Evolutionary conservation across 176 grass and related monocot genomes (phyloP).

Genomic region (Areca catechu): DNA sequence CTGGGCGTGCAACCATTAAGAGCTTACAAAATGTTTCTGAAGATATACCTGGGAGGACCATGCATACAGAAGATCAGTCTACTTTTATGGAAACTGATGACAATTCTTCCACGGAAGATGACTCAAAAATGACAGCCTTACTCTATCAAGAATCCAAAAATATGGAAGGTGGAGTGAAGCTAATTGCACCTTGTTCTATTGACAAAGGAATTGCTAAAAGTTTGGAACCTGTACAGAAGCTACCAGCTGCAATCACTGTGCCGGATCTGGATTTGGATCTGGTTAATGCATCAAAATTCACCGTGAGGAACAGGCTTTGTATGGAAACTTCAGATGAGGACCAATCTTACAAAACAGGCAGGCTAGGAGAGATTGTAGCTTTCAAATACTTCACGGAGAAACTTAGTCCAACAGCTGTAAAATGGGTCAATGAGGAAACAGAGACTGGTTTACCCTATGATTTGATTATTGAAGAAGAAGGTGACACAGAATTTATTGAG

Average conservation of each 20-base stretch:
- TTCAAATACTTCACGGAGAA: constrained; percentile 46
- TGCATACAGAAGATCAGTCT: constrained; percentile 25
- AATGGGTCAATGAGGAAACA: constrained; percentile 62
- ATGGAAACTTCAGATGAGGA: constrained; percentile 24
- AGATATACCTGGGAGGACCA: constrained; percentile 3
- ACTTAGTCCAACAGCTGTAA: constrained; percentile 44
- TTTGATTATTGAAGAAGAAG: constrained; percentile 38
- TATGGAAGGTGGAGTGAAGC: too few relatives aligned
- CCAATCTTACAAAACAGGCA: constrained; percentile 37
- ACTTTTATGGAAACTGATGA: constrained; percentile 42
- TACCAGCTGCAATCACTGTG: constrained; percentile 1
- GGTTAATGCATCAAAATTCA: constrained; percentile 11
- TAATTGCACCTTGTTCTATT: too few relatives aligned
- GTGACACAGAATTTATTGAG: constrained; percentile 58
- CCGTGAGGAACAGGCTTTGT: constrained; percentile 10
- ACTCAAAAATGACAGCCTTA: not conserved
- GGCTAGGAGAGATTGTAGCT: constrained; percentile 55
- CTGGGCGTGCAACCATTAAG: constrained; percentile 22
- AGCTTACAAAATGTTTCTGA: constrained; percentile 2
- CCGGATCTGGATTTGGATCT: constrained; percentile 25
- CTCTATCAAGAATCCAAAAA: constrained; percentile 24
- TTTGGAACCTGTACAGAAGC: too few relatives aligned
- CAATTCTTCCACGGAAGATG: constrained; percentile 54
- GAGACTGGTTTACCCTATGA: constrained; percentile 82
- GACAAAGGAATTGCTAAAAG: too few relatives aligned